Evolutionary conservation across 345 rosid genomes (phyloP).

Genomic region (Excoecaria cochinchinensis): DNA sequence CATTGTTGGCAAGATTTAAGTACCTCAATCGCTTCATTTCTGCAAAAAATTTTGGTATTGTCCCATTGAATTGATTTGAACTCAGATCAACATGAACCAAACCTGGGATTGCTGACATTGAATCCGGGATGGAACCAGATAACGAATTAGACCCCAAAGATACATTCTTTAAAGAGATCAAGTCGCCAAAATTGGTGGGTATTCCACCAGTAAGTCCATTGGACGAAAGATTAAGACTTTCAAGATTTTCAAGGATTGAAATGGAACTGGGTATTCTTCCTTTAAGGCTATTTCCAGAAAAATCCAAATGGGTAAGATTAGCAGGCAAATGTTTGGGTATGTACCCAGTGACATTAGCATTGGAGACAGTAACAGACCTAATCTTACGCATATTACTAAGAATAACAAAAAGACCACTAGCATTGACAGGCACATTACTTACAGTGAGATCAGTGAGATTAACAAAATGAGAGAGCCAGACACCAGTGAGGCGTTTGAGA

Average conservation of each 20-base stretch:
- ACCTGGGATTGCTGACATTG: conserved; percentile 70
- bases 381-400: conserved; percentile 66
- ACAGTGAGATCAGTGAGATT: conserved; percentile 84
- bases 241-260: conserved; percentile 61
- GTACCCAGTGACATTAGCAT: conserved; percentile 64
- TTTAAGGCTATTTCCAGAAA: conserved; percentile 65
- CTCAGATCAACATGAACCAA: conserved; percentile 80
- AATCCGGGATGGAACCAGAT: conserved; percentile 79
- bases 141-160: conserved; percentile 73
- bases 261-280: conserved; percentile 74
- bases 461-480: conserved; percentile 59
- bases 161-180: conserved; percentile 61
- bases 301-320: conserved; percentile 72
- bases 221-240: conserved; percentile 55
- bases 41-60: conserved; percentile 70
- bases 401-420: conserved; percentile 75
- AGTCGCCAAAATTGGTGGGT: conserved; percentile 62
- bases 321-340: conserved; percentile 50
- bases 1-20: conserved; percentile 71
- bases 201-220: conserved; percentile 67
- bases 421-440: conserved; percentile 49
- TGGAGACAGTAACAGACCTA: conserved; percentile 56
- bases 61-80: conserved; percentile 83
- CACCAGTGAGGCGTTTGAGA: conserved; percentile 65
- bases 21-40: conserved; percentile 61